A percentile compares a stretch with the other conserved stretches of the same genome.
Conservation (phyloP, 1,284 basidiomycete species). For the Cutaneotrichosporon sp. region DNA sequence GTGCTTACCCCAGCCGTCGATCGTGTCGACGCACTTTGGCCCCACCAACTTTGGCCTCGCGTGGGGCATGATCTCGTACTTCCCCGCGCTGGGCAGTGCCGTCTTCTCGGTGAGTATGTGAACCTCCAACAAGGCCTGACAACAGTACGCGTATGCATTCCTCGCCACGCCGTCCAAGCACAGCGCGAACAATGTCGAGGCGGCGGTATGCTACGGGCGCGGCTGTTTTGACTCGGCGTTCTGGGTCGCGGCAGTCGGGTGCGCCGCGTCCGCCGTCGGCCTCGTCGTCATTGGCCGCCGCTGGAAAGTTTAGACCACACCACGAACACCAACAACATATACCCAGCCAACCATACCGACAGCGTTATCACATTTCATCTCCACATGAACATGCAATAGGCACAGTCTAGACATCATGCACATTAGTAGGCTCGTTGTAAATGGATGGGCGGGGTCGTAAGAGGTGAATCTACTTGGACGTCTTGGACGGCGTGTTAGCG, state of each 20-base stretch:
- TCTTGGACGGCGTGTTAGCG: constrained; percentile 13
- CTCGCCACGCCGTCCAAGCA: constrained; percentile 28
- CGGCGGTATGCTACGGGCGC: constrained; percentile 36
- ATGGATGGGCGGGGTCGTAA: not conserved
- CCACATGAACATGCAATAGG: not conserved
- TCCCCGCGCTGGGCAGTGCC: constrained; percentile 42
- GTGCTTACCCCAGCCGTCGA: constrained; percentile 27
- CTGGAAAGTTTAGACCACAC: constrained; percentile 38
- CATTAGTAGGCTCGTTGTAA: not conserved
- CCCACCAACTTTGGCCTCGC: constrained; percentile 47
- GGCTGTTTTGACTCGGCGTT: constrained; percentile 41
- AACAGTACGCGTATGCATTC: constrained; percentile 3
- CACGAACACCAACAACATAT: not conserved
- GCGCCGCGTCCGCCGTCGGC: constrained; percentile 30
- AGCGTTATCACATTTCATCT: not conserved
- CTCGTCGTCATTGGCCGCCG: constrained; percentile 33
- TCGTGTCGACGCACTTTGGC: constrained; percentile 45
- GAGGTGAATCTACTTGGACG: constrained; percentile 7
- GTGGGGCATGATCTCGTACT: constrained; percentile 48
- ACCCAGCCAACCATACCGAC: not conserved
- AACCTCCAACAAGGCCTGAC: not conserved
- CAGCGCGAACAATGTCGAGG: constrained; percentile 18
- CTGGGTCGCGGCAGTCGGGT: constrained; percentile 36
- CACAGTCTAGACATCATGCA: not conserved
- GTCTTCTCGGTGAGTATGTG: constrained; percentile 39